phyloP scores from a whole-genome alignment of 768 basidiomycete genomes.

The Tulasnella sp. region DNA sequence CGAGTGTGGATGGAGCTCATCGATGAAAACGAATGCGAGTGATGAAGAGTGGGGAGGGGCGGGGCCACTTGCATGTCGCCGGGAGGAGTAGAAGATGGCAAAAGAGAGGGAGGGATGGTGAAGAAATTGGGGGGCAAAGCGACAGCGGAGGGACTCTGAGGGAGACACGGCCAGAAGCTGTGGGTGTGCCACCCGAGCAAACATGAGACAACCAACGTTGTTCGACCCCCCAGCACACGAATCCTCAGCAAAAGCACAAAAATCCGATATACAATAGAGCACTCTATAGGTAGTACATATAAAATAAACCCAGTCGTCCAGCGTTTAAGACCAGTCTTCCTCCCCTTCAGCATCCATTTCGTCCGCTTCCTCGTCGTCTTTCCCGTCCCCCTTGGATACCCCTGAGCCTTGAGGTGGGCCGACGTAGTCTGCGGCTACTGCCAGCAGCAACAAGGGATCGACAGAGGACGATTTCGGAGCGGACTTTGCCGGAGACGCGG shows the following conservation, averaged over 20 bases:
- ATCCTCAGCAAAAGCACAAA: background rate
- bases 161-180: conserved; percentile 20
- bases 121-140: conserved; percentile 1
- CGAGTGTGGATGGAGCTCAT: conserved; percentile 24
- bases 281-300: conserved; percentile 3
- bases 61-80: conserved; percentile 25
- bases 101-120: background rate
- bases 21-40: conserved; percentile 10
- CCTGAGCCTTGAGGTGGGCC: background rate
- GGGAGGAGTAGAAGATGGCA: background rate
- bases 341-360: conserved; percentile 36
- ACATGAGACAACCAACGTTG: background rate
- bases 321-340: conserved; percentile 24
- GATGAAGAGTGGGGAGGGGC: conserved; percentile 11
- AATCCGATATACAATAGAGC: conserved; percentile 1
- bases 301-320: background rate
- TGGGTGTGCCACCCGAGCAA: conserved; percentile 21
- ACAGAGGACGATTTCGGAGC: conserved; percentile 1
- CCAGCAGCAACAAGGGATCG: background rate
- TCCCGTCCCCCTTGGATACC: background rate
- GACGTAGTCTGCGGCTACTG: background rate
- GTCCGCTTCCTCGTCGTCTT: conserved; percentile 28
- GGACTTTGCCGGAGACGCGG: background rate
- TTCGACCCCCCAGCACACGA: background rate
- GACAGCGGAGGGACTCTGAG: conserved; percentile 5